Base-by-base conservation (phyloP, 2,329 filamentous ascomycete genomes). In the Neofusicoccum sp. region DNA sequence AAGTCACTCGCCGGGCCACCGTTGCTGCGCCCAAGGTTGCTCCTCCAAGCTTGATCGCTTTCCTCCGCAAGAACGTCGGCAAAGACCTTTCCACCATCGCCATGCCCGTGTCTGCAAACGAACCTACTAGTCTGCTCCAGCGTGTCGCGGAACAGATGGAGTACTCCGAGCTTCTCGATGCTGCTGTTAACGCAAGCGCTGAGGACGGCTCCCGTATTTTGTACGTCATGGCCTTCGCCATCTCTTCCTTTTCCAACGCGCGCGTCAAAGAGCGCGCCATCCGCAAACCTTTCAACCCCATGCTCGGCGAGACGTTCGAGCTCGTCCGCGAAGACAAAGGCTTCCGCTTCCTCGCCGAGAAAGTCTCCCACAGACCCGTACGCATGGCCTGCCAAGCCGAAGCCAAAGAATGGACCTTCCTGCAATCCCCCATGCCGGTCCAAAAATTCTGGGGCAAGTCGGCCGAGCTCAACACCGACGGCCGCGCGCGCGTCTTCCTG, bases 361-460 rank as follows among this genome's bases (percentile, higher is more conserved):
- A 99, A 74, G 91, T 99, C 6, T 89, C 87, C 14, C 95, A 99
- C 73, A 88, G 95, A 3, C 95, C 95, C 0, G 91, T 99, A 12
- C 87, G 93, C 64, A 86, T 98, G 69, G 95, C 95, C 5, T 93
- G 93, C 79, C 93, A 98, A 74, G 95, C 93, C 4, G 95, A 99
- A 73, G 86, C 90, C 40, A 83, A 86, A 40, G 80, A 84, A 61
- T 99, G 95, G 95, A 91, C 89, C 2, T 88, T 96, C 63, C 83
- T 90, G 1, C 95, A 98, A 72, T 90, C 89, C 4, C 91, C 95
- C 0, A 88, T 89, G 61, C 95, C 95, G 0, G 89, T 89, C 24
- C 93, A 99, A 72, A 98, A 98, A 72, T 99, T 99, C 79, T 98
- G 95, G 95, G 95, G 95, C 60, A 98, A 98, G 79, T 93, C 89